Evolutionary conservation across 1,139 yeast genomes (phyloP), one percentile per base, ranked within the genome.

Genomic region (Sugiyamaella novakii): DNA sequence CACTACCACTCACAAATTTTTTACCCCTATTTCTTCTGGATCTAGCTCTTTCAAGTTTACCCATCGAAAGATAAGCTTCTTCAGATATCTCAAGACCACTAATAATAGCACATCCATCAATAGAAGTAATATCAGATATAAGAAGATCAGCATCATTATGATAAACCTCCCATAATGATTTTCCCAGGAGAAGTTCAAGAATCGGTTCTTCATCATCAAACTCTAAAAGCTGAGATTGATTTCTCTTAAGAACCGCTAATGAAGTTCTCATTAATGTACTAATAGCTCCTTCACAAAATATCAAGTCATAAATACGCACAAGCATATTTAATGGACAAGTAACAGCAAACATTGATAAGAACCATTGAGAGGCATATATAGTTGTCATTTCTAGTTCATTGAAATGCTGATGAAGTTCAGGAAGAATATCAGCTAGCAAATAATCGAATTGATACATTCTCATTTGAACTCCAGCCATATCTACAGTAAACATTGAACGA

Each of bases 261-360:
- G 84, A 81, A 7, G 80, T 75, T 55, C 84, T 77, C 67, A 83
- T 75, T 57, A 82, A 68, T 0, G 87, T 84, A 24, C 75, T 72
- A 55, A 81, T 78, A 71, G 84, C 84, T 11, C 88, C 88, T 65
- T 82, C 85, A 30, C 82, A 69, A 52, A 83, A 63, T 54, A 71
- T 79, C 64, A 70, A 71, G 69, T 72, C 86, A 76, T 76, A 82
- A 67, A 64, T 74, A 65, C 70, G 79, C 56, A 71, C 78, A 64
- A 67, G 74, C 74, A 66, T 80, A 59, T 51, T 75, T 65, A 68
- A 74, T 43, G 74, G 87, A 19, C 83, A 75, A 43, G 84, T 83
- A 33, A 80, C 80, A 1, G 85, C 81, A 59, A 76, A 76, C 57
- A 82, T 77, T 1, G 86, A 79, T 50, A 83, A 63, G 75, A 85